A percentile compares a stretch with the other conserved stretches of the same genome.
These are phyloP conservation scores for Amanita muscaria DNA, from an alignment of 768 basidiomycete species.

Conservation along the genomic window DNA sequence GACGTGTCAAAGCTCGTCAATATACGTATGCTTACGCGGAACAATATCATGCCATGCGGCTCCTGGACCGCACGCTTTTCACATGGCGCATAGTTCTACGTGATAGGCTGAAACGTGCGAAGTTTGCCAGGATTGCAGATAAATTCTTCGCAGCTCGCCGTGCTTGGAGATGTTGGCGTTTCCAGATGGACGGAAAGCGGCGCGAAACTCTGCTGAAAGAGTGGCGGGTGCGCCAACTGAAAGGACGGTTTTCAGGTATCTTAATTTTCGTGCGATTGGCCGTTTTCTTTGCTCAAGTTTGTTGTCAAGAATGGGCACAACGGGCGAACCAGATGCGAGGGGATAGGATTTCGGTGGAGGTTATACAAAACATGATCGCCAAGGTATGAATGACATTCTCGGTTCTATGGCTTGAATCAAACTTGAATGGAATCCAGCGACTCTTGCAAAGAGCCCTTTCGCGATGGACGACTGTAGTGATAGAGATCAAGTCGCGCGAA, in stretches of 20 bases:
- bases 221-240: conserved; percentile 30
- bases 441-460: conserved; percentile 37
- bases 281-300: not conserved
- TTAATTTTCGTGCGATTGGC: not conserved
- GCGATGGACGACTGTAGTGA: conserved; percentile 66
- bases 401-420: conserved; percentile 4
- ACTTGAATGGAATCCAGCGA: conserved; percentile 31
- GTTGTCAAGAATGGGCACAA: conserved; percentile 8
- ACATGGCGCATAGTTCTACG: conserved; percentile 51
- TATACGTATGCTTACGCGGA: conserved; percentile 40
- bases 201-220: conserved; percentile 36
- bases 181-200: conserved; percentile 32
- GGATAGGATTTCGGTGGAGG: conserved; percentile 4
- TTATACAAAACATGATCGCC: conserved; percentile 10
- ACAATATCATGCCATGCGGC: conserved; percentile 35
- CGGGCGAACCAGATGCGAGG: conserved; percentile 1
- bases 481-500: conserved; percentile 66
- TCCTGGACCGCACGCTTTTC: conserved; percentile 34
- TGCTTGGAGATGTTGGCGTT: conserved; percentile 41
- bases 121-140: conserved; percentile 46
- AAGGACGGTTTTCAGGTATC: conserved; percentile 12
- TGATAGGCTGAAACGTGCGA: conserved; percentile 36
- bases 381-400: conserved; percentile 12
- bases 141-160: conserved; percentile 41
- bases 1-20: conserved; percentile 32